Conservation (phyloP, 2,329 filamentous ascomycete genomes). For the Graphium sp. region DNA sequence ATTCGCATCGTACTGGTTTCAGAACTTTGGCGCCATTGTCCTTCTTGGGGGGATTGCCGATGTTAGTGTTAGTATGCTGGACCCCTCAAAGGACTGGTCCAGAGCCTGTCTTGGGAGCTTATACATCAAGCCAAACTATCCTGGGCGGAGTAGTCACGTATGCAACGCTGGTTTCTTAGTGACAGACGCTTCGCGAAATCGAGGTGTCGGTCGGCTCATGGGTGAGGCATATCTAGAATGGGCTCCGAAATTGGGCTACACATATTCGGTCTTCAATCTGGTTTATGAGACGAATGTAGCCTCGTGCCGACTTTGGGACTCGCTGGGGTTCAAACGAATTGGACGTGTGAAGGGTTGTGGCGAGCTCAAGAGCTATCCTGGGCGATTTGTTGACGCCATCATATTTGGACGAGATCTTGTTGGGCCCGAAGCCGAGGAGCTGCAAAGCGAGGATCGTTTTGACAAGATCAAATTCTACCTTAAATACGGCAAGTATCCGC, state of each 20-base stretch:
- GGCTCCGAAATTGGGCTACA: constrained; percentile 69
- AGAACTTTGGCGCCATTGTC: constrained; percentile 81
- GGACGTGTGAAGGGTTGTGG: constrained; percentile 63
- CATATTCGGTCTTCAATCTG: constrained; percentile 85
- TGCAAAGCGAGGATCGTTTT: constrained; percentile 39
- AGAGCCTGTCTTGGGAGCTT: constrained; percentile 76
- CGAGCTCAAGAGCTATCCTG: constrained; percentile 51
- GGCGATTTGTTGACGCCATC: constrained; percentile 56
- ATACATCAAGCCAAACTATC: constrained; percentile 90
- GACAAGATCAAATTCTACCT: constrained; percentile 98
- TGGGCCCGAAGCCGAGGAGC: constrained; percentile 18
- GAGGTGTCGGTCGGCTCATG: constrained; percentile 60
- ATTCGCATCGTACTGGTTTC: constrained; percentile 79
- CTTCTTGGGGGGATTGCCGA: constrained; percentile 58
- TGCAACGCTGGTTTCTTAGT: constrained; percentile 75
- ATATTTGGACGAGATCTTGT: constrained; percentile 56
- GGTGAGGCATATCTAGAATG: constrained; percentile 63
- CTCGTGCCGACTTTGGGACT: constrained; percentile 83
- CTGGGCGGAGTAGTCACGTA: constrained; percentile 75
- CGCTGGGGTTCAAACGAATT: constrained; percentile 81
- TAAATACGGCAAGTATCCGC: constrained; percentile 84
- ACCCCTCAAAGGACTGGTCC: constrained; percentile 61
- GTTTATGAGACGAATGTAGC: constrained; percentile 90
- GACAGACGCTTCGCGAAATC: constrained; percentile 55
- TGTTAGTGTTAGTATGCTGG: constrained; percentile 13